Percentiles rank a stretch among this genome's conserved stretches.
phyloP scores from a whole-genome alignment of 2,329 filamentous ascomycete genomes.

The Phialophora chinensis region DNA sequence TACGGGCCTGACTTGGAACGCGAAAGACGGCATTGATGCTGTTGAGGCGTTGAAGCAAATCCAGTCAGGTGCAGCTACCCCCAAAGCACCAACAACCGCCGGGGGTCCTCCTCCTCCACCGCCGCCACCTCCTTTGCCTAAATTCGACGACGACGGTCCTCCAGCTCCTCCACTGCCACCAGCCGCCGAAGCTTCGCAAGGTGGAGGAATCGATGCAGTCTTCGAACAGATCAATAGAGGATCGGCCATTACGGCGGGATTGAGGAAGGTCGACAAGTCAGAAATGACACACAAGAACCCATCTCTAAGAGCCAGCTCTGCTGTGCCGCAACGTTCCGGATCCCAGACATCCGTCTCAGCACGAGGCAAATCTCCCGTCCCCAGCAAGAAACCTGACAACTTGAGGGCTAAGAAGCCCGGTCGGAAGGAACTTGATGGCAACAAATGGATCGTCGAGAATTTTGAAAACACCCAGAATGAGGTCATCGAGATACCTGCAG shows the following conservation, averaged over 20 bases:
- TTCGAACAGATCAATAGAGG: slow-evolving; percentile 93
- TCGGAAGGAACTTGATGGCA: slow-evolving; percentile 79
- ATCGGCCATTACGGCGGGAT: slow-evolving; percentile 80
- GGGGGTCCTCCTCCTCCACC: slow-evolving; percentile 57
- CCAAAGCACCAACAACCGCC: slow-evolving; percentile 46
- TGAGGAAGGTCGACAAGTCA: slow-evolving; percentile 92
- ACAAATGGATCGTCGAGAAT: slow-evolving; percentile 97
- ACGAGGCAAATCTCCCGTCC: slow-evolving; percentile 82
- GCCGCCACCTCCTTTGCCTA: slow-evolving; percentile 56
- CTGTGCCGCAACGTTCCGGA: slow-evolving; percentile 66
- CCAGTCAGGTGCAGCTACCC: slow-evolving; percentile 48
- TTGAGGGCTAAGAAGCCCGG: slow-evolving; percentile 84
- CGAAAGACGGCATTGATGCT: slow-evolving; percentile 73
- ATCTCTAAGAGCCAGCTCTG: slow-evolving; percentile 73
- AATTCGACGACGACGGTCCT: slow-evolving; percentile 58
- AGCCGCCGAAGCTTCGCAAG: slow-evolving; percentile 52
- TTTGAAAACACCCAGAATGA: slow-evolving; percentile 74
- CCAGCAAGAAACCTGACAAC: slow-evolving; percentile 83
- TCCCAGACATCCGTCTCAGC: slow-evolving; percentile 57
- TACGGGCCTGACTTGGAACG: slow-evolving; percentile 85
- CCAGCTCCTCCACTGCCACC: slow-evolving; percentile 69
- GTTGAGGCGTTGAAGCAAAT: slow-evolving; percentile 70
- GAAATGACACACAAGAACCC: slow-evolving; percentile 99
- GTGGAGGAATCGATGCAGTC: slow-evolving; percentile 78
- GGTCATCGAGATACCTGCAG: slow-evolving; percentile 80